phyloP scores from a whole-genome alignment of 352 stramenopile genomes.

The Globisporangium emineosum region DNA sequence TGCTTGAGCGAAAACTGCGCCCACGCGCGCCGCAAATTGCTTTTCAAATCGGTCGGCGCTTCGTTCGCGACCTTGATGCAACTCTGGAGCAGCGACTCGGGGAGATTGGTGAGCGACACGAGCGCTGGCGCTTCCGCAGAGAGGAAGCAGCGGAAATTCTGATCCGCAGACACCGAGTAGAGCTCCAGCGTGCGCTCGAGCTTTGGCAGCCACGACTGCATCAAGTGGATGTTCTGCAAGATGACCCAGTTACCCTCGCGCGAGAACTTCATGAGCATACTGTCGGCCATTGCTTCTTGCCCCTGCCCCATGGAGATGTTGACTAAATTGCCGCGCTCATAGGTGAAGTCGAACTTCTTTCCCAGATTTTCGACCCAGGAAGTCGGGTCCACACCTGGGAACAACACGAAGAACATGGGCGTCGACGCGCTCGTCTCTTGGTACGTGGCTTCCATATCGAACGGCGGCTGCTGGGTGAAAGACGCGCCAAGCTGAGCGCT shows the following conservation, averaged over 20 bases:
- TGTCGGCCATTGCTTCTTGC: slow-evolving; percentile 74
- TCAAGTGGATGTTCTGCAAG: slow-evolving; percentile 91
- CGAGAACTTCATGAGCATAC: slow-evolving; percentile 62
- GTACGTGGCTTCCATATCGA: slow-evolving; percentile 85
- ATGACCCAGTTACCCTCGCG: slow-evolving; percentile 87
- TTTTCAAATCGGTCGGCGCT: slow-evolving; percentile 76
- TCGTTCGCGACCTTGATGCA: slow-evolving; percentile 89
- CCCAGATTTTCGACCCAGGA: slow-evolving; percentile 83
- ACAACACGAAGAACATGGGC: slow-evolving; percentile 92
- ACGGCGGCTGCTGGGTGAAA: slow-evolving; percentile 83
- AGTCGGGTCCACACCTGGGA: slow-evolving; percentile 88
- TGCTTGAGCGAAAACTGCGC: slow-evolving; percentile 75
- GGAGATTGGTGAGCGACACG: slow-evolving; percentile 87
- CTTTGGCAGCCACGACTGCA: slow-evolving; percentile 87
- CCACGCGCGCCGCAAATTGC: slow-evolving; percentile 79
- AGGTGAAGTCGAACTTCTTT: slow-evolving; percentile 79
- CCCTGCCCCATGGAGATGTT: slow-evolving; percentile 91
- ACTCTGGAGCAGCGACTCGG: slow-evolving; percentile 77
- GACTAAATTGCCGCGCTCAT: slow-evolving; percentile 68
- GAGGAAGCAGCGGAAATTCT: slow-evolving; percentile 94
- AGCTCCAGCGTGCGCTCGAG: slow-evolving; percentile 79
- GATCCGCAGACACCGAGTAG: slow-evolving; percentile 81
- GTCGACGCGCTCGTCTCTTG: slow-evolving; percentile 88
- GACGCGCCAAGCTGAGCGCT: slow-evolving; percentile 46
- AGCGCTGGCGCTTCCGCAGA: slow-evolving; percentile 88